These are phyloP conservation scores for Fraxinus americana DNA, from an alignment of 257 asterid species.

Conservation along the genomic window DNA sequence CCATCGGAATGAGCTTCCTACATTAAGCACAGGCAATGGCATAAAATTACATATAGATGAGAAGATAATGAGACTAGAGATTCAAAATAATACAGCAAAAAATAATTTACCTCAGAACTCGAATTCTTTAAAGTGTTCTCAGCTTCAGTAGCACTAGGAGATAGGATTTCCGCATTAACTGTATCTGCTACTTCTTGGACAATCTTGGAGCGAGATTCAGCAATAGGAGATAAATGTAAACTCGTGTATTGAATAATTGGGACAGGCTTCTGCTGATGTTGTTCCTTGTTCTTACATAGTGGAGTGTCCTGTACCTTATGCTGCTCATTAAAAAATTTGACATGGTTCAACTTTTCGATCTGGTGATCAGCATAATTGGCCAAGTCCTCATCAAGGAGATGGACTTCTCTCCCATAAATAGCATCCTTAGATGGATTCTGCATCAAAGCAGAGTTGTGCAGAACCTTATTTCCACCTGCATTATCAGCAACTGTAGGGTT, in stretches of 20 bases:
- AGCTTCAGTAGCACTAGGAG: conserved; percentile 38
- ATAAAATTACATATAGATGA: conserved; percentile 15
- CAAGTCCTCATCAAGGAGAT: conserved; percentile 50
- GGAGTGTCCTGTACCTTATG: conserved; percentile 28
- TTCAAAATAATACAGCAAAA: conserved; percentile 14
- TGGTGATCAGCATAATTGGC: conserved; percentile 33
- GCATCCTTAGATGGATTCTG: conserved; percentile 27
- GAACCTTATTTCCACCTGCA: conserved; percentile 34
- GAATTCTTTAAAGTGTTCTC: conserved; percentile 38
- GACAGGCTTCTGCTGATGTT: conserved; percentile 31
- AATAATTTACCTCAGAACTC: conserved; percentile 46
- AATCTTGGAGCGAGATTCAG: conserved; percentile 27
- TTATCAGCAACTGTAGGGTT: conserved; percentile 34
- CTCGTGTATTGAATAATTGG: conserved; percentile 22
- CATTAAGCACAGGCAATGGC: conserved; percentile 31
- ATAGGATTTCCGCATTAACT: conserved; percentile 25
- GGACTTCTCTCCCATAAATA: conserved; percentile 37
- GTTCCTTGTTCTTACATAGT: conserved; percentile 21
- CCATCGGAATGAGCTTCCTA: conserved; percentile 49
- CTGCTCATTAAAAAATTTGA: conserved; percentile 31
- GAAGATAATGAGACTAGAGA: conserved; percentile 13
- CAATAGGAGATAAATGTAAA: conserved; percentile 31
- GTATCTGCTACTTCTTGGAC: conserved; percentile 33
- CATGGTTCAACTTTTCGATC: conserved; percentile 28
- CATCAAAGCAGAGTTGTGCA: conserved; percentile 28